Evolutionary conservation across 108 stramenopile genomes (phyloP).

Genomic region (Pseudonitzschia multiseries): DNA sequence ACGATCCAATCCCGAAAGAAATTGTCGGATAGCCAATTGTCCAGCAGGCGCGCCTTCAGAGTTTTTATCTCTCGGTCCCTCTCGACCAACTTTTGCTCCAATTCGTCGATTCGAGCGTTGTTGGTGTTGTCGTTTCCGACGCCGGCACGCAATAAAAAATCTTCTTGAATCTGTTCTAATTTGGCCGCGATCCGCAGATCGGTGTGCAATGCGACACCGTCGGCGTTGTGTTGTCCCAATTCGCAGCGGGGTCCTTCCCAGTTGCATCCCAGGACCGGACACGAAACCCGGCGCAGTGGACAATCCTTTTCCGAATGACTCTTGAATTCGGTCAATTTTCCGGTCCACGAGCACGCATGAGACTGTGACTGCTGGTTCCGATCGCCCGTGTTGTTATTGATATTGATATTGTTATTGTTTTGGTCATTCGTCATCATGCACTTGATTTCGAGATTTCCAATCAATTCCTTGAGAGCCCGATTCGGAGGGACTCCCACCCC

Average conservation of each 20-base stretch:
- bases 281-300: not conserved
- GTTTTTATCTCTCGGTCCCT: not conserved
- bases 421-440: not conserved
- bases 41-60: not conserved
- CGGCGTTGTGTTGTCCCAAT: not conserved
- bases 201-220: not conserved
- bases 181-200: not conserved
- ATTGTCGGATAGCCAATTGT: not conserved
- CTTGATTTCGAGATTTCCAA: not conserved
- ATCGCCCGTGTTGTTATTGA: not conserved
- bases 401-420: not conserved
- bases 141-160: not conserved
- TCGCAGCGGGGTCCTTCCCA: not conserved
- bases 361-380: not conserved
- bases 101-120: not conserved
- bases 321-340: not conserved
- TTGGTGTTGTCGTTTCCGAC: not conserved
- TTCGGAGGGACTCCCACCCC: not conserved
- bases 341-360: not conserved
- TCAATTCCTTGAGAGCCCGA: not conserved
- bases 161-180: not conserved
- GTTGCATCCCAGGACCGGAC: not conserved
- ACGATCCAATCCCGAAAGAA: slow-evolving; percentile 2
- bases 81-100: not conserved
- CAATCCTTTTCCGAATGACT: not conserved